These are phyloP conservation scores for Thraustochytrium sp. DNA, from an alignment of 352 stramenopile genomes.

Conservation along the genomic window DNA sequence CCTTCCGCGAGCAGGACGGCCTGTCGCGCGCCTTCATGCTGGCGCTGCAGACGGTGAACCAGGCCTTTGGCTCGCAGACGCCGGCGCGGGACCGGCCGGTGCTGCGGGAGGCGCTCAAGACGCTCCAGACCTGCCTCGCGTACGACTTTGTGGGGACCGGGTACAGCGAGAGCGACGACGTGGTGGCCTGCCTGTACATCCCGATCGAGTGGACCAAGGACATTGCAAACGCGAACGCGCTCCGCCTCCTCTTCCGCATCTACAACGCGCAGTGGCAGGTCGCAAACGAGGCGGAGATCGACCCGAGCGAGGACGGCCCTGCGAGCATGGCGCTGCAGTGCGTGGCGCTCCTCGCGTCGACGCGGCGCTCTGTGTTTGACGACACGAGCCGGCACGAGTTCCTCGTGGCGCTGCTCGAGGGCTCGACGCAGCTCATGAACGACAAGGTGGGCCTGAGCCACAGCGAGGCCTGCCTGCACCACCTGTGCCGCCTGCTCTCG, in stretches of 20 bases:
- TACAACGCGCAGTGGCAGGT: slow-evolving; percentile 40
- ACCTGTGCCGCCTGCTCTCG: slow-evolving; percentile 22
- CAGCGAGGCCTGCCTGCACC: slow-evolving; percentile 24
- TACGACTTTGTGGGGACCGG: slow-evolving; percentile 41
- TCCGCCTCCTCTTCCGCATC: slow-evolving; percentile 12
- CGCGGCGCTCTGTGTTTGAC: slow-evolving; percentile 38
- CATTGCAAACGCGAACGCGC: slow-evolving; percentile 21
- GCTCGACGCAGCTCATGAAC: slow-evolving; percentile 27
- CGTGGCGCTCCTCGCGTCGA: background rate
- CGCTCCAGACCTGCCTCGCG: slow-evolving; percentile 9
- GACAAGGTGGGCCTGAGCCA: slow-evolving; percentile 39
- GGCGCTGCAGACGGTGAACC: slow-evolving; percentile 7
- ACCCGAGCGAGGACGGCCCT: background rate
- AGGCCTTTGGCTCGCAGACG: background rate
- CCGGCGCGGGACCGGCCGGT: background rate
- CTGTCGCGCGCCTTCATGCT: slow-evolving; percentile 15
- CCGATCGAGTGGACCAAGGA: slow-evolving; percentile 32
- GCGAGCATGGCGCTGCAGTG: slow-evolving; percentile 32
- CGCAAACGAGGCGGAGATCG: slow-evolving; percentile 17
- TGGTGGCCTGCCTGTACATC: slow-evolving; percentile 41
- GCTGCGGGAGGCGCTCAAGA: slow-evolving; percentile 13
- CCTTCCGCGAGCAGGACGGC: slow-evolving; percentile 29
- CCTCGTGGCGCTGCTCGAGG: slow-evolving; percentile 32
- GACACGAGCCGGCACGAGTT: slow-evolving; percentile 29
- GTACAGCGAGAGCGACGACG: slow-evolving; percentile 36